Percentiles rank a stretch among this genome's conserved stretches.
These are phyloP conservation scores for Skeletonema tropicum DNA, from an alignment of 108 stramenopile species.

Conservation along the genomic window DNA sequence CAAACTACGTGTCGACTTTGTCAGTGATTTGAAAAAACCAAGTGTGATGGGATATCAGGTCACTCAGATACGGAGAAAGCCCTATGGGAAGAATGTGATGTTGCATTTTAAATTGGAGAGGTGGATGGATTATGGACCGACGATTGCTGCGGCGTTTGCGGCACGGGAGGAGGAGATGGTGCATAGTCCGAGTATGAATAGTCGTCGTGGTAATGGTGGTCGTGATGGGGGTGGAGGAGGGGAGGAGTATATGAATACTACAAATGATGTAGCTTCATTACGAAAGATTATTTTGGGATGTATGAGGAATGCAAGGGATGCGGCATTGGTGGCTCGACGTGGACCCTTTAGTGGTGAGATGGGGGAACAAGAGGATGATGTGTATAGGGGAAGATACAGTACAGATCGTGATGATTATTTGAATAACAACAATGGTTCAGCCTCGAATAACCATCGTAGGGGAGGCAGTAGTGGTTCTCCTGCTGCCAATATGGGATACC, in stretches of 20 bases:
- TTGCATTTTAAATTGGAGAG: constrained; percentile 91
- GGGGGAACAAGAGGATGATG: background rate
- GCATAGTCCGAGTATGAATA: constrained; percentile 7
- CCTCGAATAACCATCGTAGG: background rate
- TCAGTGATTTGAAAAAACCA: constrained; percentile 83
- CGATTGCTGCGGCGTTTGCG: constrained; percentile 91
- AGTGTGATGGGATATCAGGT: constrained; percentile 90
- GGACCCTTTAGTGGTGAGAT: background rate
- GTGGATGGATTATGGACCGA: constrained; percentile 94
- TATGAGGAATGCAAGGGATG: constrained; percentile 79
- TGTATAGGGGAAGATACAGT: constrained; percentile 21
- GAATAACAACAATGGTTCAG: background rate
- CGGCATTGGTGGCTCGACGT: constrained; percentile 30
- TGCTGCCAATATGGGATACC: constrained; percentile 14
- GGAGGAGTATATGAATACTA: constrained; percentile 37
- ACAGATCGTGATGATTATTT: background rate
- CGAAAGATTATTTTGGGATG: constrained; percentile 80
- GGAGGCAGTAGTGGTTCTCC: constrained; percentile 3
- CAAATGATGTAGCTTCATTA: constrained; percentile 76
- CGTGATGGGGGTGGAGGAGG: constrained; percentile 1
- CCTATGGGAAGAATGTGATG: constrained; percentile 81
- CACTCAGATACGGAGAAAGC: constrained; percentile 80
- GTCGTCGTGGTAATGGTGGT: background rate
- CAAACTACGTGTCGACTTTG: constrained; percentile 89
- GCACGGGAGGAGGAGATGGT: constrained; percentile 65